A percentile compares a stretch with the other conserved stretches of the same genome.
These are phyloP conservation scores for Pleurotus tuoliensis DNA, from an alignment of 768 basidiomycete genomes.

Conservation along the genomic window DNA sequence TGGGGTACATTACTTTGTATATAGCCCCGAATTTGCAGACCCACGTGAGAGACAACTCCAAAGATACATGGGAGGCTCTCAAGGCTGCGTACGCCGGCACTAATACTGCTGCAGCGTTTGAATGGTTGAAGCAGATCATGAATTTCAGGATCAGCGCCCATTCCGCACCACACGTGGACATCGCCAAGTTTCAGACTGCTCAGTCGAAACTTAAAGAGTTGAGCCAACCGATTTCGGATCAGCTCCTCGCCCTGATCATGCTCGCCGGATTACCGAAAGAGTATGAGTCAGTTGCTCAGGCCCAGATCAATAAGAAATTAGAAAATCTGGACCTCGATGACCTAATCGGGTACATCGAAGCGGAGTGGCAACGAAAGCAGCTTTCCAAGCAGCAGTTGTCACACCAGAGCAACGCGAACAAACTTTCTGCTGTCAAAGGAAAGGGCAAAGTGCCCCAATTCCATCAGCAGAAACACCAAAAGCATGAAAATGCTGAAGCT, in stretches of 20 bases:
- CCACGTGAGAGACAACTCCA: background rate
- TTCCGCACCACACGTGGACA: background rate
- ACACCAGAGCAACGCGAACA: background rate
- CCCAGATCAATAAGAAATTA: background rate
- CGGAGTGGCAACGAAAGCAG: background rate
- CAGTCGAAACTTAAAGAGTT: background rate
- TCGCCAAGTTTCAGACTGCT: background rate
- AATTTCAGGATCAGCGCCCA: background rate
- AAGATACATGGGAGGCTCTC: background rate
- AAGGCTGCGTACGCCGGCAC: background rate
- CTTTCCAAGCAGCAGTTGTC: background rate
- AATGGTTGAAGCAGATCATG: background rate
- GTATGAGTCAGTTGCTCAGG: background rate
- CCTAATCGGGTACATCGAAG: background rate
- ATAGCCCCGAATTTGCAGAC: background rate
- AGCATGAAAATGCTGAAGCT: background rate
- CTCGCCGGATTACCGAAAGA: background rate
- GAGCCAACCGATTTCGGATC: background rate
- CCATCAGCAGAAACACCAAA: background rate
- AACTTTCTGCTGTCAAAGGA: background rate
- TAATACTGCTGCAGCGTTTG: background rate
- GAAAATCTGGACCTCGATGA: background rate
- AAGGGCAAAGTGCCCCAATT: background rate
- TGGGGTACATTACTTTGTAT: background rate
- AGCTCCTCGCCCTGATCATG: background rate